Conservation (phyloP, 2,329 filamentous ascomycete species). For the Metarhizium anisopliae region DNA sequence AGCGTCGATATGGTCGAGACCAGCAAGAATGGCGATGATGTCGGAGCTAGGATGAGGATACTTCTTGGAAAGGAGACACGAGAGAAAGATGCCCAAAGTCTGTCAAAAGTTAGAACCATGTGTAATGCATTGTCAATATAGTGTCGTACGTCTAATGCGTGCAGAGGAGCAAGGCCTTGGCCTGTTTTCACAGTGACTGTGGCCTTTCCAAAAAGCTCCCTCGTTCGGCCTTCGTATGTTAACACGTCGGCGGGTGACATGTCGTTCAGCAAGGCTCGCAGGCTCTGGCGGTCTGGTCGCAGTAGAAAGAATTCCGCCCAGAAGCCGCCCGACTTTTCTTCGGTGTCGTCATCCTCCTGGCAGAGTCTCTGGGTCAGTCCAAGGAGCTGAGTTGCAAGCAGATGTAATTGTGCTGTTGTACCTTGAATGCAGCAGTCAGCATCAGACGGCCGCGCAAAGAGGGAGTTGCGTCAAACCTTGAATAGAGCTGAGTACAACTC, state of each 20-base stretch:
- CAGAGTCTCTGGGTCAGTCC: slow-evolving; percentile 18
- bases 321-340: slow-evolving; percentile 76
- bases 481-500: slow-evolving; percentile 82
- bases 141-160: slow-evolving; percentile 73
- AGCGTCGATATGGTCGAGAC: slow-evolving; percentile 77
- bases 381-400: slow-evolving; percentile 9
- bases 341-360: slow-evolving; percentile 51
- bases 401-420: slow-evolving; percentile 12
- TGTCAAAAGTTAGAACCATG: slow-evolving; percentile 30
- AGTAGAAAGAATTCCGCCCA: slow-evolving; percentile 95
- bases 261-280: slow-evolving; percentile 61
- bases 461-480: slow-evolving; percentile 40
- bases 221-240: slow-evolving; percentile 66
- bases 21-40: slow-evolving; percentile 81
- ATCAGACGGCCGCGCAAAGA: not conserved
- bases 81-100: slow-evolving; percentile 85
- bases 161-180: slow-evolving; percentile 54
- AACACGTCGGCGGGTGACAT: slow-evolving; percentile 68
- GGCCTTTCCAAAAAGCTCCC: slow-evolving; percentile 68
- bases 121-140: not conserved
- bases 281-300: slow-evolving; percentile 61
- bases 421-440: slow-evolving; percentile 11
- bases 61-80: slow-evolving; percentile 72
- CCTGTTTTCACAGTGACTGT: slow-evolving; percentile 58
- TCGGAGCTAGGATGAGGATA: slow-evolving; percentile 95